These are phyloP conservation scores for Dendrobium catenatum DNA, from an alignment of 106 monocot species.

Conservation along the genomic window DNA sequence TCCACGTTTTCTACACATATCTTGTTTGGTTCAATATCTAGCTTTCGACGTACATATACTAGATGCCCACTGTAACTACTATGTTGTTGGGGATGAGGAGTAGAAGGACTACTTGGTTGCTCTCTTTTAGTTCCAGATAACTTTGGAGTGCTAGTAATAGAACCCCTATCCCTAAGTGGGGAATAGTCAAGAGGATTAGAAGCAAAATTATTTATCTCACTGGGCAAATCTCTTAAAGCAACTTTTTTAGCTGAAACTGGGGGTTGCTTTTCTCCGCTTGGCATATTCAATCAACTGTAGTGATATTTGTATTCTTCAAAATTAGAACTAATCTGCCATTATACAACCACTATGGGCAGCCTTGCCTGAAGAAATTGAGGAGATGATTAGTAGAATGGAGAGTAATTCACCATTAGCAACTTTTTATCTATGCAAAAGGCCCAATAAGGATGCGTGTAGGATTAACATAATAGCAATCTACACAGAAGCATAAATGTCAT, in stretches of 20 bases:
- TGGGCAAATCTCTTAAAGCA: conserved; percentile 44
- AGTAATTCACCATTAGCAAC: neutral
- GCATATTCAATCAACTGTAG: conserved; percentile 24
- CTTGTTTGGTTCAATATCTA: conserved; percentile 53
- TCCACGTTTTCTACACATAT: neutral
- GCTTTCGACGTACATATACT: conserved; percentile 68
- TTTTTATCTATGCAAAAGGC: neutral
- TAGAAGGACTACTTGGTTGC: conserved; percentile 28
- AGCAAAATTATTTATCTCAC: conserved; percentile 23
- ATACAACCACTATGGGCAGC: conserved; percentile 5
- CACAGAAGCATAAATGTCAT: neutral
- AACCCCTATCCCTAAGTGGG: conserved; percentile 26
- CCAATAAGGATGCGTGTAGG: neutral
- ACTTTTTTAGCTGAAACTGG: conserved; percentile 37
- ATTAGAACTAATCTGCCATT: conserved; percentile 14
- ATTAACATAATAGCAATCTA: neutral
- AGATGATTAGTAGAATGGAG: neutral
- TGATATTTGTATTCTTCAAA: conserved; percentile 13
- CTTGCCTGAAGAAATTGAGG: neutral
- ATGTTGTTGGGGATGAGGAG: conserved; percentile 13
- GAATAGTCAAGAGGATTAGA: neutral
- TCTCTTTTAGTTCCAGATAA: conserved; percentile 50
- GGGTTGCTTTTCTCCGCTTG: conserved; percentile 40
- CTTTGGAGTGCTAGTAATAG: conserved; percentile 11
- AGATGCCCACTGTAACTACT: conserved; percentile 39